phyloP scores from a whole-genome alignment of 306 rosid genomes.

The Alnus glutinosa region DNA sequence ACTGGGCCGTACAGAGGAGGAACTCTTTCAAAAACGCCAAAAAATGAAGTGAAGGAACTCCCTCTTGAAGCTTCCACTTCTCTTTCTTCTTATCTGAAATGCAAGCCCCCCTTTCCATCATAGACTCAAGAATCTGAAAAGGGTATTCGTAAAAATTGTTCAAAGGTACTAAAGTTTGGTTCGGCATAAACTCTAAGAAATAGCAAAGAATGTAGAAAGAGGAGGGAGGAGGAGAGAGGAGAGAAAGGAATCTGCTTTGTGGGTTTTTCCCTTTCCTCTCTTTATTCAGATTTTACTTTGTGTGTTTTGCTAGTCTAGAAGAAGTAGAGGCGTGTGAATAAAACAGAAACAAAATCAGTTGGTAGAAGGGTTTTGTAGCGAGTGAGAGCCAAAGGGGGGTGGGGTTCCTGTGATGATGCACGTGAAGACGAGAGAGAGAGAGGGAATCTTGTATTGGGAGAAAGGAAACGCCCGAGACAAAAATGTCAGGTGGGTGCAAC shows the following conservation, averaged over 20 bases:
- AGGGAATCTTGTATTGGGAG: slow-evolving; percentile 45
- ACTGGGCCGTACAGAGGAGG: neutral
- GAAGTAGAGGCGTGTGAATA: neutral
- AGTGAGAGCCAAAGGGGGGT: slow-evolving; percentile 15
- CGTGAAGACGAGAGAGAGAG: slow-evolving; percentile 46
- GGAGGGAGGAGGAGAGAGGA: neutral
- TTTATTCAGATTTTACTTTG: neutral
- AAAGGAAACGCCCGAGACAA: slow-evolving; percentile 23
- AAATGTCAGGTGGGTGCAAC: slow-evolving; percentile 49
- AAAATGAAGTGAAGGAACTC: slow-evolving; percentile 15
- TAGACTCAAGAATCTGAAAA: slow-evolving; percentile 27
- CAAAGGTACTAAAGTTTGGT: slow-evolving; percentile 7
- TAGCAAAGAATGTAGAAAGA: neutral
- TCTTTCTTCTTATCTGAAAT: slow-evolving; percentile 37
- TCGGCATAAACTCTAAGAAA: slow-evolving; percentile 28
- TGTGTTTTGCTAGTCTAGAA: neutral
- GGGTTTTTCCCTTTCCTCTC: neutral
- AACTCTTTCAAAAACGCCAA: slow-evolving; percentile 4
- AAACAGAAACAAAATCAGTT: slow-evolving; percentile 22
- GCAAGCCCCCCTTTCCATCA: slow-evolving; percentile 25
- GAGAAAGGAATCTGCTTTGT: neutral
- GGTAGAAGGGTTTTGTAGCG: slow-evolving; percentile 38
- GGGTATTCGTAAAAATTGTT: slow-evolving; percentile 25
- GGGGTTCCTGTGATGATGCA: slow-evolving; percentile 43
- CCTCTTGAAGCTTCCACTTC: slow-evolving; percentile 37